Evolutionary conservation across 2,329 filamentous ascomycete genomes (phyloP), one percentile per base, ranked within the genome.

Genomic region (Thermothelomyces thermophilus): DNA sequence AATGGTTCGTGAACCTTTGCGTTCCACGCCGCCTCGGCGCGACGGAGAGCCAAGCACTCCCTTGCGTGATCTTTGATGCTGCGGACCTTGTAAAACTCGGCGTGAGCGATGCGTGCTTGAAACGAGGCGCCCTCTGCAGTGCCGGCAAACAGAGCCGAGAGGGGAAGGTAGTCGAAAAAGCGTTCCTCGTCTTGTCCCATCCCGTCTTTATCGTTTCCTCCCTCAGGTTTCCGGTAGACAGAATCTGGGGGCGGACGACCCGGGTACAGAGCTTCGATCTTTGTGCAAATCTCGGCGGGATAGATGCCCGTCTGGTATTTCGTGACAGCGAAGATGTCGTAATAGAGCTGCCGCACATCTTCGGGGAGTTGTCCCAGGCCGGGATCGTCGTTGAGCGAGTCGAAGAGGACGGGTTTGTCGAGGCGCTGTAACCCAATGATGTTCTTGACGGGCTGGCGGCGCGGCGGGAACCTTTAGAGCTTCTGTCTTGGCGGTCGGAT

Each of bases 1-100:
- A 48, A 34, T 16, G 49, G 49, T 20, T 34, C 44, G 26, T 48
- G 49, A 13, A 48, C 49, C 39, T 47, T 43, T 40, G 44, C n/a
- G n/a, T 51, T 51, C 49, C 49, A 51, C 39, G 49, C 39, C 14
- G 49, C 49, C 33, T 51, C 49, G 40, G 22, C n/a, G 30, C 49
- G 37, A 36, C 43, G 49, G 31, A 51, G 44, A 19, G 26, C 40
- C 11, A 47, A 20, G 11, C 49, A 51, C 33, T 51, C 37, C 16
- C 44, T 47, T 24, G 44, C 43, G 26, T 2, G 13, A 26, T 37
- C 42, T 8, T 37, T 35, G 34, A 51, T 47, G 34, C 14, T n/a
- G 20, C 49, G 41, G 34, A 47, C 26, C 34, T 45, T 35, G 36
- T 46, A 46, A 24, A 45, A 46, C 46, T 52, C 50, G 41, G 50